Percentiles rank a stretch among this genome's conserved stretches.
phyloP scores from a whole-genome alignment of 2,329 filamentous ascomycete species.

The Didymella segeticola region DNA sequence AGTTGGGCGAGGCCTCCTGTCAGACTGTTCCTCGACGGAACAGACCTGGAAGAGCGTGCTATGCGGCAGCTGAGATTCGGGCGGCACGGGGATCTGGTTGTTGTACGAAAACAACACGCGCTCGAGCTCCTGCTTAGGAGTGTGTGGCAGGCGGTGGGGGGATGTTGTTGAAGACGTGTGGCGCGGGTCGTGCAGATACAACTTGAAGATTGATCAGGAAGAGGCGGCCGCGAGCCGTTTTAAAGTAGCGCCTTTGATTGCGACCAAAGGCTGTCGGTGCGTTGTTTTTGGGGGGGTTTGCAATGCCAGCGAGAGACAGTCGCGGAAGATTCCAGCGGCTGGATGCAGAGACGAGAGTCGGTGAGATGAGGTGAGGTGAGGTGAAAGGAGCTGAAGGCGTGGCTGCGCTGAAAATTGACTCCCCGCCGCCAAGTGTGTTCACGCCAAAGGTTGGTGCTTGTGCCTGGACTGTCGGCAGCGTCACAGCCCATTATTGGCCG shows the following conservation, averaged over 20 bases:
- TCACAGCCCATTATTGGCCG: constrained; percentile 15
- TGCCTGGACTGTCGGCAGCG: constrained; percentile 13
- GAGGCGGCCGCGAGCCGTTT: constrained; percentile 53
- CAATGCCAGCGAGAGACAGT: constrained; percentile 19
- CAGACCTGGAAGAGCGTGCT: constrained; percentile 97
- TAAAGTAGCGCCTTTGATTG: constrained; percentile 52
- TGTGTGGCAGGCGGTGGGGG: constrained; percentile 52
- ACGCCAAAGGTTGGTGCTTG: constrained; percentile 5
- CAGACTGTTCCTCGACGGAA: constrained; percentile 95
- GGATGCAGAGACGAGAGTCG: constrained; percentile 18
- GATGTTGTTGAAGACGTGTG: constrained; percentile 59
- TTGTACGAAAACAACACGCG: constrained; percentile 53
- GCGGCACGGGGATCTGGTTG: constrained; percentile 61
- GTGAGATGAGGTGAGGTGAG: constrained; percentile 13
- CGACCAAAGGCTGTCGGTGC: constrained; percentile 49
- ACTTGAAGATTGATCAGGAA: constrained; percentile 55
- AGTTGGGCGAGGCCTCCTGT: constrained; percentile 92
- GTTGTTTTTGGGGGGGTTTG: constrained; percentile 15
- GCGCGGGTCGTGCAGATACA: constrained; percentile 54
- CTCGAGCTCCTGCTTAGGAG: constrained; percentile 47
- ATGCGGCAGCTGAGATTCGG: constrained; percentile 96
- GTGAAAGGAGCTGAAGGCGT: constrained; percentile 7
- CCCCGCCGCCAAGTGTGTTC: constrained; percentile 17
- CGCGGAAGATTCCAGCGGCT: constrained; percentile 16
- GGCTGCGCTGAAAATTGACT: constrained; percentile 19